Evolutionary conservation across 176 grass and related monocot species (phyloP), one percentile per base, ranked within the genome.

Genomic region (Leersia perrieri): DNA sequence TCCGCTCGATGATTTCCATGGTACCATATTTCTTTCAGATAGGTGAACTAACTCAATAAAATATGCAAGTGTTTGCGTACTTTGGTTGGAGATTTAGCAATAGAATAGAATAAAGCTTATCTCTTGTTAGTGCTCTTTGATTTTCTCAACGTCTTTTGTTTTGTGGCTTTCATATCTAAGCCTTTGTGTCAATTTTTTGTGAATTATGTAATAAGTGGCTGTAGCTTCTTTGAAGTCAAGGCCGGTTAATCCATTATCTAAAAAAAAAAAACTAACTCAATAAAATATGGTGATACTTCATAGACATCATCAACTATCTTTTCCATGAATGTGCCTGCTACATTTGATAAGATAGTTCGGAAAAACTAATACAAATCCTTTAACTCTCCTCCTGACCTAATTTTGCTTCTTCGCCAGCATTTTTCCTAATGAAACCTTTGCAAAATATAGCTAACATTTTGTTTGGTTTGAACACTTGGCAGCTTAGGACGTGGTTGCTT

Each of bases 401-500:
- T 34, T 39, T 60, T 67, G 3, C 16, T 33, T 42, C 3, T 32
- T n/a, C 18, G 15, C 26, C 3, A 14, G 30, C 44, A 11, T 58
- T 40, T 60, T 57, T 33, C 74, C 45, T 63, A 49, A 27, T 18
- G 36, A 49, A 63, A 47, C 34, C 12, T 83, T 34, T 14, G 30
- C 15, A 55, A 66, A 7, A 8, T 29, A 27, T n/a, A 13, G 34
- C 16, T 60, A 60, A 76, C 18, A 13, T 47, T 82, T 89, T 35
- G 23, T 26, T 14, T 74, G 20, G 40, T 68, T 36, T 55, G 2
- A 38, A 29, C 47, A 32, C 33, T 71, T 32, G 66, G 41, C 83
- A 86, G 88, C 23, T 47, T 89, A 86, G 83, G 78, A 77, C 38
- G 61, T 73, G 78, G 38, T 51, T 36, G 53, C 40, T 22, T 75